Percentiles rank a stretch among this genome's conserved stretches.
These are phyloP conservation scores for Mollisia scopiformis DNA, from an alignment of 2,329 filamentous ascomycete genomes.

Conservation along the genomic window DNA sequence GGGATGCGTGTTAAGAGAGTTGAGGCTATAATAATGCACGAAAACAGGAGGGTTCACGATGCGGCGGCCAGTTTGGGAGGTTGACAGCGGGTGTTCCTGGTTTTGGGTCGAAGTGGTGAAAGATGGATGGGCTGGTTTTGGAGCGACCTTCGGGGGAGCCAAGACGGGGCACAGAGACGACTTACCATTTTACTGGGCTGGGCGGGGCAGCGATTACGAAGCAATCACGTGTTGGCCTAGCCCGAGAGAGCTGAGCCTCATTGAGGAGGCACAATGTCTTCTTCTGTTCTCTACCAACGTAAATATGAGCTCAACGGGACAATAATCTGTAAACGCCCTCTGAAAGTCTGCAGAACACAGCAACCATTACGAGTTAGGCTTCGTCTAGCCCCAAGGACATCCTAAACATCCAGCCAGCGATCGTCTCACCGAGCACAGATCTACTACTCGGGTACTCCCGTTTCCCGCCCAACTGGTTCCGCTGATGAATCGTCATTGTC, in stretches of 20 bases:
- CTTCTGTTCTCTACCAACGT: no score
- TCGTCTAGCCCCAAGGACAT: not conserved
- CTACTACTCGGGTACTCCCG: not conserved
- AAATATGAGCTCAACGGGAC: no score
- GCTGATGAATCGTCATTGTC: no score
- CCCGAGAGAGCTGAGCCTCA: no score
- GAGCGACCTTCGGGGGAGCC: not conserved
- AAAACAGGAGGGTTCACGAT: conserved; percentile 1
- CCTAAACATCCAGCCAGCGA: not conserved
- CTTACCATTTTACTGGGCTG: no score
- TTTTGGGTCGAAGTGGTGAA: conserved; percentile 4
- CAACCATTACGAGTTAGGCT: not conserved
- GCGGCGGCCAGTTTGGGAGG: not conserved
- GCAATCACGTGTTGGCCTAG: not conserved
- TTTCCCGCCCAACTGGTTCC: not conserved
- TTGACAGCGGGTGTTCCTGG: conserved; percentile 26
- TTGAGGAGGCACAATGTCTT: no score
- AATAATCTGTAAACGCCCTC: no score
- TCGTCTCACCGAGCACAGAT: not conserved
- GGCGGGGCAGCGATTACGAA: not conserved
- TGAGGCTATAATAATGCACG: conserved; percentile 16
- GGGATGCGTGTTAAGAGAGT: conserved; percentile 16
- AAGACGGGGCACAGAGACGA: not conserved
- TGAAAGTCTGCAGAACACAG: not conserved
- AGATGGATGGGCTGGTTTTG: not conserved